Conservation (phyloP, 305 asterid genomes). For the Petunia hybrid region DNA sequence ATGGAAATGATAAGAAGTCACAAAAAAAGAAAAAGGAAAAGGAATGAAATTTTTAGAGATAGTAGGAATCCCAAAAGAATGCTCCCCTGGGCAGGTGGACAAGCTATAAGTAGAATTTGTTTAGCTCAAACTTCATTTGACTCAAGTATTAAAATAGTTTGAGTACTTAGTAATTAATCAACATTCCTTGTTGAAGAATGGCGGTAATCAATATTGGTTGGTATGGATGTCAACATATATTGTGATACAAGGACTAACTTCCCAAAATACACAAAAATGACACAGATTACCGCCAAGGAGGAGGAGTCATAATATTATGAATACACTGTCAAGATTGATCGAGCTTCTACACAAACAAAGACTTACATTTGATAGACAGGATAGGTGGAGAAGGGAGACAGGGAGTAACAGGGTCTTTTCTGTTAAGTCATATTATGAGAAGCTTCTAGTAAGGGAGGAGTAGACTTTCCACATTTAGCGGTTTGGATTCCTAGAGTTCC, state of each 20-base stretch:
- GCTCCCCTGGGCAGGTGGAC: neutral
- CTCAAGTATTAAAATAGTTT: constrained; percentile 16
- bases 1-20: constrained; percentile 20
- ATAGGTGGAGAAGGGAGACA: too few species aligned
- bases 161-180: constrained; percentile 9
- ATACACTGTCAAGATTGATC: neutral
- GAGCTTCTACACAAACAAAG: too few species aligned
- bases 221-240: too few species aligned
- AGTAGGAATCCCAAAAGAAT: neutral
- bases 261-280: constrained; percentile 22
- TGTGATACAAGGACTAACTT: constrained; percentile 1
- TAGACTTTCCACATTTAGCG: too few species aligned
- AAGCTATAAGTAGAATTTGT: neutral
- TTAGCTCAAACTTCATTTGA: constrained; percentile 17
- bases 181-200: neutral
- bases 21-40: neutral
- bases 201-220: too few species aligned
- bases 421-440: too few species aligned
- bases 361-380: too few species aligned
- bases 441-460: too few species aligned
- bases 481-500: too few species aligned
- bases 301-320: neutral
- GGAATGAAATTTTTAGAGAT: constrained; percentile 25
- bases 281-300: neutral
- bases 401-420: too few species aligned